phyloP scores from a whole-genome alignment of 2,329 filamentous ascomycete genomes.

The Ophiostoma australiae region DNA sequence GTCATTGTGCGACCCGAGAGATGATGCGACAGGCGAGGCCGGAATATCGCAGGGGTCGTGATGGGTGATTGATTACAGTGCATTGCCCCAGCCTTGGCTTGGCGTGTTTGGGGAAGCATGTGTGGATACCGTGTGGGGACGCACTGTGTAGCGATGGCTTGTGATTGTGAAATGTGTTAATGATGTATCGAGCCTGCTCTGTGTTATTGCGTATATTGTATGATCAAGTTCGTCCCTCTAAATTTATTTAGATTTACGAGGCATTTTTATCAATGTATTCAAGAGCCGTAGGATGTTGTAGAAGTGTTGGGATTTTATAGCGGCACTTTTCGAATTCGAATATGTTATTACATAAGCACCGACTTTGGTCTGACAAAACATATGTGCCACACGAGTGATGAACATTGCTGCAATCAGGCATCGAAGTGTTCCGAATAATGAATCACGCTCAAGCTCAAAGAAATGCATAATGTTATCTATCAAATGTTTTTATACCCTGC shows the following conservation, averaged over 20 bases:
- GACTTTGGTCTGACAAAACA: not conserved
- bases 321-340: too few relatives aligned
- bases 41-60: not conserved
- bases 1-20: not conserved
- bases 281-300: too few relatives aligned
- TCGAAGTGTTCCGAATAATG: not conserved
- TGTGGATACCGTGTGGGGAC: not conserved
- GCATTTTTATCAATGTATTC: too few relatives aligned
- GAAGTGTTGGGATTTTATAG: too few relatives aligned
- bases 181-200: not conserved
- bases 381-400: not conserved
- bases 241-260: too few relatives aligned
- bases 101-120: slow-evolving; percentile 8
- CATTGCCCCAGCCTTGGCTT: slow-evolving; percentile 11
- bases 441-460: not conserved
- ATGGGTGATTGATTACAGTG: slow-evolving; percentile 8
- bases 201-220: not conserved
- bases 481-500: slow-evolving; percentile 8
- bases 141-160: not conserved
- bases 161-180: not conserved
- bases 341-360: not conserved
- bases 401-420: not conserved
- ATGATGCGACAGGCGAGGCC: not conserved
- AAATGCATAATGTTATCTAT: not conserved
- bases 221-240: too few relatives aligned